A percentile compares a stretch with the other conserved stretches of the same genome.
Evolutionary conservation across 2,329 filamentous ascomycete genomes (phyloP).

Genomic region (Paecilomyces niveus): DNA sequence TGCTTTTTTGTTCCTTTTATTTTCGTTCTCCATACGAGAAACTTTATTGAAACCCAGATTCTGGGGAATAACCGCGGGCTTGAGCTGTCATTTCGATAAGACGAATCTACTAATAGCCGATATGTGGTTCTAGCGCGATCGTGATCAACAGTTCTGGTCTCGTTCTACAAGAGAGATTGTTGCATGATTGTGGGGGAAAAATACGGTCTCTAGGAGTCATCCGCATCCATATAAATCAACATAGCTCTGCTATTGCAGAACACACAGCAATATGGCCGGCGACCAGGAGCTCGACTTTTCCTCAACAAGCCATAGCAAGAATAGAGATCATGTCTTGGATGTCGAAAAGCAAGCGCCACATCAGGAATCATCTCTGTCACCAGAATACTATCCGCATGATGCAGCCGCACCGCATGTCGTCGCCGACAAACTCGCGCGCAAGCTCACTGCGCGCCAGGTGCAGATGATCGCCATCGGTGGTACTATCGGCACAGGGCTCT

Average conservation of each 20-base stretch:
- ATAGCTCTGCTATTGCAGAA: neutral
- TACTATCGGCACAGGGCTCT: conserved; percentile 49
- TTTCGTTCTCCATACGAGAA: neutral
- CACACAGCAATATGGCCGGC: neutral
- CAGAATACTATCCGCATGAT: neutral
- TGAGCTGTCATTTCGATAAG: neutral
- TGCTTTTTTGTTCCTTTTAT: neutral
- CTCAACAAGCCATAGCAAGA: neutral
- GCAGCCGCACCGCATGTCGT: conserved; percentile 11
- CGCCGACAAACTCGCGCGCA: conserved; percentile 46
- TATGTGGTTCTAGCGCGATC: neutral
- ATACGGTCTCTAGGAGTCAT: neutral
- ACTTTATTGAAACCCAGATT: neutral
- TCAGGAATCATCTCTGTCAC: neutral
- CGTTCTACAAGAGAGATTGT: neutral
- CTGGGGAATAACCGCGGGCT: neutral
- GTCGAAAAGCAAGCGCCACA: neutral
- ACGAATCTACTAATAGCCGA: neutral
- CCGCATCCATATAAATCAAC: neutral
- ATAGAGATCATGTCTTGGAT: neutral
- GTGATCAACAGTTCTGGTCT: neutral
- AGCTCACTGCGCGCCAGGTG: conserved; percentile 39
- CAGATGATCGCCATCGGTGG: conserved; percentile 57
- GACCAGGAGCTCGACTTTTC: neutral
- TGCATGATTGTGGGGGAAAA: neutral